Base-by-base conservation (phyloP, 2,329 filamentous ascomycete genomes). In the Ramichloridium luteum region DNA sequence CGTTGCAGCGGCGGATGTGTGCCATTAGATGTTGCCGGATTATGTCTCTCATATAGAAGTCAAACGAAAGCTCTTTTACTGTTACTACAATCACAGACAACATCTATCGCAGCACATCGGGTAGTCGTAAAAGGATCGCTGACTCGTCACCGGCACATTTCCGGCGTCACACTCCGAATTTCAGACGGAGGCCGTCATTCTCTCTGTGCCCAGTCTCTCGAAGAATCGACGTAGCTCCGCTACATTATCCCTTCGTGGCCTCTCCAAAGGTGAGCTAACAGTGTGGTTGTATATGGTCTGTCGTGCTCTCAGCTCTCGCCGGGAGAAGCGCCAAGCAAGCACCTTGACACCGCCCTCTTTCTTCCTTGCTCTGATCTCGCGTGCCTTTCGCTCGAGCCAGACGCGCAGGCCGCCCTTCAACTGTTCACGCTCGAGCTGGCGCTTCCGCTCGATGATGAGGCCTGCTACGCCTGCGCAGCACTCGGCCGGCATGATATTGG, bases 381-480 rank as follows among this genome's bases (percentile, higher is more conserved):
- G 33, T 11, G 51, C 53, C 37, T 54, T 55, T 17, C 51, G 42
- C 34, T 59, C 76, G 2, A 82, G 65, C 74, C 76, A 81, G 9
- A 65, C 63, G 22, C 76, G 58, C 38, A 83, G 54, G 11, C 66
- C 66, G 46, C 82, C 77, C 50, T 80, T 81, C 26, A 82, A 62
- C 37, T 65, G 64, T 57, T 81, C 75, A 43, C 68, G 68, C 57
- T 82, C 77, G 11, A 82, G 64, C 9, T 67, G 68, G 34, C 71
- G 62, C 47, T 71, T 70, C 41, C 65, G 65, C 16, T 72, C 74
- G n/a, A 80, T 68, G 18, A 81, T 57, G 1, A 62, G 67, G 1
- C 75, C 75, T 1, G 74, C 70, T 2, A 79, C 60, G 46, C 43
- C 44, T 18, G 37, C 33, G 38, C 50, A 68, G 47, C 74, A 78